Evolutionary conservation across 1,139 yeast genomes (phyloP).

Genomic region (Insectozyma bohioensis): DNA sequence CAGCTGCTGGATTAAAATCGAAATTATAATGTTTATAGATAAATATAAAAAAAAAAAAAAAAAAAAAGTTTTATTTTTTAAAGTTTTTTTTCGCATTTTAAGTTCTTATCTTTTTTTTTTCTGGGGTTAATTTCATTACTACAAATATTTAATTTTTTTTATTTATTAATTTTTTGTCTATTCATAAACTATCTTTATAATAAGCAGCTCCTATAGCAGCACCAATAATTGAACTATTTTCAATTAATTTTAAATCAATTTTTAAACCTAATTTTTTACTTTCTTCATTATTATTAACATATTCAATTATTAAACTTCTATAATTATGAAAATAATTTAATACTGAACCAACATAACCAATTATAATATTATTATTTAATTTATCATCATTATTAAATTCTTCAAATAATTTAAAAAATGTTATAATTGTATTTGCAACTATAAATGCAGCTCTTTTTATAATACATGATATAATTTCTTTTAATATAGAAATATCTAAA

Average conservation of each 20-base stretch:
- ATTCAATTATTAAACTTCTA: slow-evolving; percentile 28
- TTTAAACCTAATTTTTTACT: slow-evolving; percentile 26
- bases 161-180: background rate
- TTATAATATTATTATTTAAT: slow-evolving; percentile 22
- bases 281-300: slow-evolving; percentile 30
- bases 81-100: too few relatives aligned
- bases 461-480: slow-evolving; percentile 28
- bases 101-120: too few relatives aligned
- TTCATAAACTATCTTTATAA: slow-evolving; percentile 13
- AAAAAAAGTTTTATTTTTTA: too few relatives aligned
- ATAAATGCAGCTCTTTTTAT: slow-evolving; percentile 42
- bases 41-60: slow-evolving; percentile 1
- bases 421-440: slow-evolving; percentile 37
- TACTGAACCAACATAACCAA: slow-evolving; percentile 49
- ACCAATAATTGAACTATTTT: slow-evolving; percentile 46
- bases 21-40: slow-evolving; percentile 22
- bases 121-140: too few relatives aligned
- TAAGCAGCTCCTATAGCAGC: slow-evolving; percentile 53
- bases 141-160: too few relatives aligned
- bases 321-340: slow-evolving; percentile 37
- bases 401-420: slow-evolving; percentile 34
- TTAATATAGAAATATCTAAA: slow-evolving; percentile 29
- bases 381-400: slow-evolving; percentile 28
- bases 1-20: slow-evolving; percentile 38
- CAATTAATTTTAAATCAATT: slow-evolving; percentile 40